Conservation (phyloP, 768 basidiomycete species). For the Tulasnella sp. region DNA sequence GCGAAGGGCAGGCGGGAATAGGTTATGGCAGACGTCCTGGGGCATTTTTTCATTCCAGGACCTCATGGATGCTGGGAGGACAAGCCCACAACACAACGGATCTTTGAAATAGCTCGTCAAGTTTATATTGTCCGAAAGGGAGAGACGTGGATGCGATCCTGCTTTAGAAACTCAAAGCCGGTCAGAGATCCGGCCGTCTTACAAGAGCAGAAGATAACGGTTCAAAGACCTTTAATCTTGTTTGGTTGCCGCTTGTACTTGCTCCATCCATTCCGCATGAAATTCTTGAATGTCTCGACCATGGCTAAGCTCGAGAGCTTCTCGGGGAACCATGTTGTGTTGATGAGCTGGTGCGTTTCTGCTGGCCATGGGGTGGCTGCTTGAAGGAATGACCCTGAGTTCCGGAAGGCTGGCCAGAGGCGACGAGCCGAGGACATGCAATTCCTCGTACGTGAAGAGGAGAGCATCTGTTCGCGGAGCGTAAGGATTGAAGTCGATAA, state of each 20-base stretch:
- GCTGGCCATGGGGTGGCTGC: slow-evolving; percentile 57
- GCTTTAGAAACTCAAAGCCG: background rate
- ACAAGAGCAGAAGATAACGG: background rate
- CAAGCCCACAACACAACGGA: background rate
- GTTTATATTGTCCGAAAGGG: background rate
- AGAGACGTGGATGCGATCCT: background rate
- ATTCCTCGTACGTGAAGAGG: slow-evolving; percentile 75
- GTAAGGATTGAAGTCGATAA: slow-evolving; percentile 90
- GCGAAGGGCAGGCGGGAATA: background rate
- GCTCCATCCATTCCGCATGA: slow-evolving; percentile 40
- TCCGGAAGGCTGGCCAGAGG: slow-evolving; percentile 29
- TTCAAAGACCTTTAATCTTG: background rate
- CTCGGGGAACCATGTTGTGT: slow-evolving; percentile 88
- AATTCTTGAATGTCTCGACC: slow-evolving; percentile 70
- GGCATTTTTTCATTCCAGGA: background rate
- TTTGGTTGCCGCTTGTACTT: slow-evolving; percentile 27
- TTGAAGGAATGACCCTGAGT: slow-evolving; percentile 65
- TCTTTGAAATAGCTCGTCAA: background rate
- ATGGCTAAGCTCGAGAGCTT: slow-evolving; percentile 70
- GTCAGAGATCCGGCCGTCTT: background rate
- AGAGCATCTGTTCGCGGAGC: slow-evolving; percentile 79
- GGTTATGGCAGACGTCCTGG: background rate
- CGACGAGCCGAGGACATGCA: slow-evolving; percentile 37
- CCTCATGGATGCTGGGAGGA: background rate
- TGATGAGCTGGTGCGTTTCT: slow-evolving; percentile 65